Evolutionary conservation across 1,284 basidiomycete genomes (phyloP).

Genomic region (Apiotrichum mycotoxinovorans): DNA sequence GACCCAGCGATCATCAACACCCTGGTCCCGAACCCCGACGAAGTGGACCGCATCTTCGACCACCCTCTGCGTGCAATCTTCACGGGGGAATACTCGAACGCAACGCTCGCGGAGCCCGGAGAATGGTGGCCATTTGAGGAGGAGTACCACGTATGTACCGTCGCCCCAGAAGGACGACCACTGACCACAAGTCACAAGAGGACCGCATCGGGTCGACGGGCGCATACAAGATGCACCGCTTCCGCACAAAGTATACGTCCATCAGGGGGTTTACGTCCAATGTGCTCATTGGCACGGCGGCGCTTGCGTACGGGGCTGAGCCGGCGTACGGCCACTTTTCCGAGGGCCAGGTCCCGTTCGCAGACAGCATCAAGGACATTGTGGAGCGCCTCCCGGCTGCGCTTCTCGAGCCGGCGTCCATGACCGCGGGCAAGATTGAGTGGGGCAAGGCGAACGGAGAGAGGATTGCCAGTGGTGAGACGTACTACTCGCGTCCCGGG

Average conservation of each 20-base stretch:
- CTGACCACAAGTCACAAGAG: conserved; percentile 42
- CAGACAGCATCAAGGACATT: conserved; percentile 29
- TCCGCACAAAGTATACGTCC: conserved; percentile 68
- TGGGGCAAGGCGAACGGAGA: conserved; percentile 9
- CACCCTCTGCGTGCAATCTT: conserved; percentile 67
- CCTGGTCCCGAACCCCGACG: conserved; percentile 60
- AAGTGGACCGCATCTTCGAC: conserved; percentile 74
- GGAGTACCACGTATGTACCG: conserved; percentile 59
- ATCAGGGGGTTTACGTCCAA: conserved; percentile 79
- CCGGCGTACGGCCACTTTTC: conserved; percentile 58
- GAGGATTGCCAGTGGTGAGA: conserved; percentile 9
- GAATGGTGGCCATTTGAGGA: conserved; percentile 73
- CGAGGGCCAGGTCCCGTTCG: conserved; percentile 48
- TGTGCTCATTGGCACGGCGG: conserved; percentile 66
- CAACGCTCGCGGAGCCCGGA: conserved; percentile 58
- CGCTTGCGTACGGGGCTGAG: conserved; percentile 56
- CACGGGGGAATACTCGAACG: conserved; percentile 53
- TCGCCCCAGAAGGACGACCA: no score
- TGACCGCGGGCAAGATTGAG: conserved; percentile 7
- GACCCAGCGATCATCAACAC: conserved; percentile 55
- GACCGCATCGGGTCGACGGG: conserved; percentile 55
- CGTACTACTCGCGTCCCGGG: conserved; percentile 2
- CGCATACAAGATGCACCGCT: conserved; percentile 56
- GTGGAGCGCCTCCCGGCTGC: conserved; percentile 34
- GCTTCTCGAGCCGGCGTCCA: conserved; percentile 11